A percentile compares a stretch with the other conserved stretches of the same genome.
Conservation (phyloP, 164 flowering plant species). For the Stephania yunnanensis region DNA sequence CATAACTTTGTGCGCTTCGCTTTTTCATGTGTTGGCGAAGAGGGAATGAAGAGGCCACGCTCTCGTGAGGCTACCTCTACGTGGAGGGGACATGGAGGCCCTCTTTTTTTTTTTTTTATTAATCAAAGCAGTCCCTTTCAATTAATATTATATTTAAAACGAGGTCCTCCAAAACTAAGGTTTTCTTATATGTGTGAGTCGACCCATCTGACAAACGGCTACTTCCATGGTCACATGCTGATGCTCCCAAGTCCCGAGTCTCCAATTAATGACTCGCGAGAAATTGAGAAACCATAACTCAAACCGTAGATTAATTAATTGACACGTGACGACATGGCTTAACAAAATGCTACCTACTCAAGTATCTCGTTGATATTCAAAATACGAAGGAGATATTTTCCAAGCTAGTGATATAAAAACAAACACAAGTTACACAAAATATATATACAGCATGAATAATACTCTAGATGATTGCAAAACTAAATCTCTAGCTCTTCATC, state of each 20-base stretch:
- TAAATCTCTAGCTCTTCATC: too few species aligned
- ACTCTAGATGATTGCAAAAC: too few species aligned
- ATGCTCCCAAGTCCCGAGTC: background rate
- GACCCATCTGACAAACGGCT: slow-evolving; percentile 16
- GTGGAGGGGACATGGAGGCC: background rate
- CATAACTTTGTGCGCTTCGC: background rate
- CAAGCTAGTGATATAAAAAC: too few species aligned
- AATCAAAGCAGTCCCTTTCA: background rate
- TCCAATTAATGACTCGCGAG: background rate
- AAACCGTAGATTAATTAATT: too few species aligned
- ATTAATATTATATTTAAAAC: background rate
- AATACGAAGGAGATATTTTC: background rate
- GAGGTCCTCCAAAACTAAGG: background rate
- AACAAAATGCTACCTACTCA: too few species aligned
- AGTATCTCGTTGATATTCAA: background rate
- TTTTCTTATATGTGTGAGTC: slow-evolving; percentile 5
- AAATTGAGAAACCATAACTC: background rate
- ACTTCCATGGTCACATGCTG: slow-evolving; percentile 15
- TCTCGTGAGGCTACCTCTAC: background rate
- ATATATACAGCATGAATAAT: too few species aligned
- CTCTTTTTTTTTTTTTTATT: background rate
- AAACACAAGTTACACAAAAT: too few species aligned
- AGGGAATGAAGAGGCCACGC: slow-evolving; percentile 6
- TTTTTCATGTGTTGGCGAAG: background rate
- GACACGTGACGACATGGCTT: too few species aligned